phyloP scores from a whole-genome alignment of 176 grass and related monocot species.

The Cenchrus purpureus region DNA sequence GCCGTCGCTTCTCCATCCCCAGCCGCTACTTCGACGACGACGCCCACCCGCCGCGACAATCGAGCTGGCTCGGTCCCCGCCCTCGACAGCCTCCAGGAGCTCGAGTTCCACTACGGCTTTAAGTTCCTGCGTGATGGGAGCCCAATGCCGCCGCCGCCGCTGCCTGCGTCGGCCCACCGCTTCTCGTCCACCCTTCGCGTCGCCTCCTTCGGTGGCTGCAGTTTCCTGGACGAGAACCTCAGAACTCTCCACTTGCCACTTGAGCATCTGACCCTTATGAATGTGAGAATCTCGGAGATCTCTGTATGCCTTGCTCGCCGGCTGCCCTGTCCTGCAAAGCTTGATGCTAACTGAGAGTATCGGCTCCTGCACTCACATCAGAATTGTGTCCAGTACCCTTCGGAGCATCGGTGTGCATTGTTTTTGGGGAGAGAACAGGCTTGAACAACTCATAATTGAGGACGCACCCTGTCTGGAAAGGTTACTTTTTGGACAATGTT shows the following conservation, averaged over 20 bases:
- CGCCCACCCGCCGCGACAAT: neutral
- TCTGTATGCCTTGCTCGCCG: neutral
- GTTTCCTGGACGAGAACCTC: neutral
- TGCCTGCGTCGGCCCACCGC: neutral
- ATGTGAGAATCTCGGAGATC: neutral
- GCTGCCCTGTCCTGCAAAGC: neutral
- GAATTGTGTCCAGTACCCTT: neutral
- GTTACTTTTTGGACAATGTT: neutral
- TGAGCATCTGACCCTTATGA: neutral
- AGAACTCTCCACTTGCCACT: too few species aligned
- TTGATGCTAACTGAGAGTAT: neutral
- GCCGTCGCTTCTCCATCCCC: neutral
- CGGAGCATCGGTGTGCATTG: neutral
- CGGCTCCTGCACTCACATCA: neutral
- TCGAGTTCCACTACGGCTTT: neutral
- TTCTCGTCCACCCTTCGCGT: constrained; percentile 3
- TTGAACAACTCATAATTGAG: neutral
- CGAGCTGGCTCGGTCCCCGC: neutral
- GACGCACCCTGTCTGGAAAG: neutral
- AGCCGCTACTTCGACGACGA: neutral
- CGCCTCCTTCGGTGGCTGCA: neutral
- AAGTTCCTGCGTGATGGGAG: neutral
- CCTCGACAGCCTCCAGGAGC: neutral
- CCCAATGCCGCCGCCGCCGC: rapidly evolving
- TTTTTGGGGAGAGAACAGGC: neutral